Conservation (phyloP, 208 protist genomes). For the Leptomonas pyrrhocoris region DNA sequence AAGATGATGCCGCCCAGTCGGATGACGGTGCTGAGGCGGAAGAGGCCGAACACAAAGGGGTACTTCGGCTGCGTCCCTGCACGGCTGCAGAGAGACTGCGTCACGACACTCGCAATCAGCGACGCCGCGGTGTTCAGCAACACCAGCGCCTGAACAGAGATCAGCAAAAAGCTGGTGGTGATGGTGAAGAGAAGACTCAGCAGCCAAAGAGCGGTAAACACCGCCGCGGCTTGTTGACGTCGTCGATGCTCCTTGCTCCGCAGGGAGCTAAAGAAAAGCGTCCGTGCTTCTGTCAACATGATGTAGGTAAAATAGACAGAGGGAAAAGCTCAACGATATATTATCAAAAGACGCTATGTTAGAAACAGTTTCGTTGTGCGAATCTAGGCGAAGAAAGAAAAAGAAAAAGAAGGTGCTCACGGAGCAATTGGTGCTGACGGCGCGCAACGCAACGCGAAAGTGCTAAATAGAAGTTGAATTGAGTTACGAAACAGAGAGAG, state of each 20-base stretch:
- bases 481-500: too few species aligned
- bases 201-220: conserved; percentile 50
- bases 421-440: too few species aligned
- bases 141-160: conserved; percentile 47
- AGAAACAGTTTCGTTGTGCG: too few species aligned
- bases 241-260: conserved; percentile 22
- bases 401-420: background rate
- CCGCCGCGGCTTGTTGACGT: conserved; percentile 24
- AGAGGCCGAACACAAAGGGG: conserved; percentile 58
- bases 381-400: background rate
- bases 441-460: too few species aligned
- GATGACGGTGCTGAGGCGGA: conserved; percentile 53
- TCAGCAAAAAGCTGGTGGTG: conserved; percentile 38
- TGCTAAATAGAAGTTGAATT: too few species aligned
- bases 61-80: conserved; percentile 13
- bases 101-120: conserved; percentile 43
- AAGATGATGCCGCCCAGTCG: conserved; percentile 59
- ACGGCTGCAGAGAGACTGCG: conserved; percentile 23
- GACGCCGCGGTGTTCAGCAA: conserved; percentile 49
- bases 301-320: background rate
- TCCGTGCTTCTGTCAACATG: conserved; percentile 12
- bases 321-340: background rate
- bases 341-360: too few species aligned
- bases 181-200: conserved; percentile 39
- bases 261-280: conserved; percentile 28